phyloP scores from a whole-genome alignment of 2,329 filamentous ascomycete species.

The Sordariomycetes sp. region DNA sequence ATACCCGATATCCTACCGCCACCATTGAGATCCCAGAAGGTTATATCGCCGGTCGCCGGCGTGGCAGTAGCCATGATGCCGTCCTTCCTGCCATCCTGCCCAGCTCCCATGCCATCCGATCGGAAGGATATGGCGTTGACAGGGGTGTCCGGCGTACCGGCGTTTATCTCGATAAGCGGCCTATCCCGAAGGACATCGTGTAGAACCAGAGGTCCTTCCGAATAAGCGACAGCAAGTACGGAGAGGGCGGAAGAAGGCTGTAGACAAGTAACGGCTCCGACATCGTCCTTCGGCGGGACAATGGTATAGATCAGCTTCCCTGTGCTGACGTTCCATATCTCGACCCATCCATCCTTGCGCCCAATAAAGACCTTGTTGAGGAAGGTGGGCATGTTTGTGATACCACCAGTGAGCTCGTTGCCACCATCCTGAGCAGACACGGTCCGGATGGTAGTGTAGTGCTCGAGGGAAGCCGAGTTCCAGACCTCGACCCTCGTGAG shows the following conservation, averaged over 20 bases:
- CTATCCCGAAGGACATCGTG: constrained; percentile 76
- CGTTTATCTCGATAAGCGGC: constrained; percentile 56
- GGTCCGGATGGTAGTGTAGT: constrained; percentile 75
- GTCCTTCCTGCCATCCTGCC: constrained; percentile 71
- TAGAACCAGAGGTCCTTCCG: constrained; percentile 65
- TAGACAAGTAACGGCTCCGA: constrained; percentile 76
- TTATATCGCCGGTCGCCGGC: constrained; percentile 71
- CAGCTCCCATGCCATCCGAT: constrained; percentile 79
- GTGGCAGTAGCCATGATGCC: constrained; percentile 94
- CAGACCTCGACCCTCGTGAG: constrained; percentile 74
- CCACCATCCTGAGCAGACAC: constrained; percentile 44
- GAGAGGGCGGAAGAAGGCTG: constrained; percentile 77
- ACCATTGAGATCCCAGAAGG: constrained; percentile 90
- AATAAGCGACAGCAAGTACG: constrained; percentile 79
- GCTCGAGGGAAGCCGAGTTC: constrained; percentile 73
- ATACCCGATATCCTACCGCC: constrained; percentile 81
- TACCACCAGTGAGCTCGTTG: constrained; percentile 63
- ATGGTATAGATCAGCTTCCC: constrained; percentile 88
- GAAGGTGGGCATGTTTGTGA: constrained; percentile 87
- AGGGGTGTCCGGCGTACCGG: constrained; percentile 51
- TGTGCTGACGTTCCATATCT: constrained; percentile 96
- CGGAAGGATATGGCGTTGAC: constrained; percentile 83
- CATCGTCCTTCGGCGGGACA: constrained; percentile 59
- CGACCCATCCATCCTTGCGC: constrained; percentile 75
- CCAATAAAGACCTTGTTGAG: constrained; percentile 93